Percentiles rank a stretch among this genome's conserved stretches.
These are phyloP conservation scores for Blechomonas ayalai DNA, from an alignment of 208 protist genomes.

Conservation along the genomic window DNA sequence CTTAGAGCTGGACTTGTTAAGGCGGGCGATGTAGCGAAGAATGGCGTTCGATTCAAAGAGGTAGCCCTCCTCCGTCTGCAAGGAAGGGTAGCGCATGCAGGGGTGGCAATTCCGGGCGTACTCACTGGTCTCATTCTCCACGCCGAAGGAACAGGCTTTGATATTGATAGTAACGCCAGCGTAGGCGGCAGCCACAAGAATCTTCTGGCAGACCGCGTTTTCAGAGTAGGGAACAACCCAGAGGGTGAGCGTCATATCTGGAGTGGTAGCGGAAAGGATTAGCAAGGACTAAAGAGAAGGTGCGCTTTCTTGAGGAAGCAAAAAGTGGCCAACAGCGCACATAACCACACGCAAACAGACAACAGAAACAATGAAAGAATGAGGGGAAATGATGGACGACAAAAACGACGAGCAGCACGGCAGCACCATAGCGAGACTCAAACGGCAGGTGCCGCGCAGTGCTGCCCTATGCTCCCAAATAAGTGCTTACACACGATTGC, in stretches of 20 bases:
- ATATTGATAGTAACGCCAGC: slow-evolving; percentile 48
- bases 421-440: background rate
- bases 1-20: slow-evolving; percentile 39
- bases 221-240: slow-evolving; percentile 21
- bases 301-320: background rate
- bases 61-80: slow-evolving; percentile 75
- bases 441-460: background rate
- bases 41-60: slow-evolving; percentile 88
- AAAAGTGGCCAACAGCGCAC: slow-evolving; percentile 1
- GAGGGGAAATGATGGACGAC: slow-evolving; percentile 1
- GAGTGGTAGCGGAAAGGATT: background rate
- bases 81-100: slow-evolving; percentile 48
- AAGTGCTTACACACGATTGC: slow-evolving; percentile 5
- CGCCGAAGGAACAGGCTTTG: slow-evolving; percentile 26
- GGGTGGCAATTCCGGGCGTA: slow-evolving; percentile 66
- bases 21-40: slow-evolving; percentile 63
- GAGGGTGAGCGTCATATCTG: slow-evolving; percentile 34
- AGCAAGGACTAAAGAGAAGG: slow-evolving; percentile 1
- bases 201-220: slow-evolving; percentile 45
- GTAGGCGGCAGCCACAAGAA: slow-evolving; percentile 47
- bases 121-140: slow-evolving; percentile 55
- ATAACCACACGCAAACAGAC: slow-evolving; percentile 1
- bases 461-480: background rate
- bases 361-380: slow-evolving; percentile 8
- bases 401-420: slow-evolving; percentile 1